Evolutionary conservation across 371 early-diverging fungal species (phyloP).

Genomic region (Dichotomocladium elegans): DNA sequence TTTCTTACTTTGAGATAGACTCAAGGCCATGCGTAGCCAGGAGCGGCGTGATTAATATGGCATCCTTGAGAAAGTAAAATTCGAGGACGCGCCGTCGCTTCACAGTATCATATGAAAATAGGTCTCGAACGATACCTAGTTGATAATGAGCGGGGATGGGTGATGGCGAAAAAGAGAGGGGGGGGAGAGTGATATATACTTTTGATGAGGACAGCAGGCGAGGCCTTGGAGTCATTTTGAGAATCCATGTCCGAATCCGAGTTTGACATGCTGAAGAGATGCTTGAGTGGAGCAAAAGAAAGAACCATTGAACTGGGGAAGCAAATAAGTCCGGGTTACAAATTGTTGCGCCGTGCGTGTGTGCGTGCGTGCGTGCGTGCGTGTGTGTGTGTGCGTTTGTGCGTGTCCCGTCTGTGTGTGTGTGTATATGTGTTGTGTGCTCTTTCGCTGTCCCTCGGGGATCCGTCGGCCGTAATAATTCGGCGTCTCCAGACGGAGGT

Average conservation of each 20-base stretch:
- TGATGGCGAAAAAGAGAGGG: not conserved
- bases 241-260: not conserved
- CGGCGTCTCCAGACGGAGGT: too few relatives aligned
- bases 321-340: too few relatives aligned
- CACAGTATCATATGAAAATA: slow-evolving; percentile 22
- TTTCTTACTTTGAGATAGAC: slow-evolving; percentile 35
- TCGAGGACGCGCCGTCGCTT: slow-evolving; percentile 23
- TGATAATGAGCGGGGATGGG: not conserved
- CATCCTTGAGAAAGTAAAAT: slow-evolving; percentile 22
- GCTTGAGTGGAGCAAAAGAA: slow-evolving; percentile 2
- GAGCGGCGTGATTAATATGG: slow-evolving; percentile 32
- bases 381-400: too few relatives aligned
- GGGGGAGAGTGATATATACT: not conserved
- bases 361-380: too few relatives aligned
- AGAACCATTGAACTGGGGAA: too few relatives aligned
- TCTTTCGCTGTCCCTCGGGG: too few relatives aligned
- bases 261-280: slow-evolving; percentile 6
- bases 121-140: slow-evolving; percentile 20
- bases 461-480: too few relatives aligned
- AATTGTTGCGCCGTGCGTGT: too few relatives aligned
- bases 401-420: too few relatives aligned
- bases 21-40: slow-evolving; percentile 37
- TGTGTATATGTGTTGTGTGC: too few relatives aligned
- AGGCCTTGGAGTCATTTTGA: not conserved
- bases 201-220: slow-evolving; percentile 5